Base-by-base conservation (phyloP, 1,139 yeast species). In the Diutina rugosa region DNA sequence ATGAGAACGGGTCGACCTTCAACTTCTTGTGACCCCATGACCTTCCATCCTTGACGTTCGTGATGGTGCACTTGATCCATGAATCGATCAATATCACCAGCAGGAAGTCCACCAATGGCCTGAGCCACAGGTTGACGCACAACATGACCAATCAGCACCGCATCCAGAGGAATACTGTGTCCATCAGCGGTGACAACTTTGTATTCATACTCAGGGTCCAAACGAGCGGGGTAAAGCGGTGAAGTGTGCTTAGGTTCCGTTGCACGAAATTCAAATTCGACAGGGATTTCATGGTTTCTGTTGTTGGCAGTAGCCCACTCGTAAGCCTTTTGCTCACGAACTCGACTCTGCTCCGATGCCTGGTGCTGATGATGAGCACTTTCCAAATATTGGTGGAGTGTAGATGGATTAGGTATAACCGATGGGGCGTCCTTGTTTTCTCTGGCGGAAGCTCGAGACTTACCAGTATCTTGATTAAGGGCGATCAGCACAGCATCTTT, bases 291-390 rank as follows among this genome's bases (percentile, higher is more conserved):
- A 12, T 21, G 30, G 14, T 26, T 18, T n/a, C 46, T n/a, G 1
- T n/a, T 18, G 26, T 44, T 44, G 26, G 26, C 46, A 49, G 64
- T 69, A 56, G 79, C 72, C 80, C 84, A 81, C 56, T 81, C 85
- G 61, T 70, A 80, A 0, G 87, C 84, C 55, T 76, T 74, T 46
- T 72, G 64, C 56, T 78, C 79, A 53, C 82, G 72, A 62, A 79
- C 79, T 55, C 71, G 64, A 47, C 72, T 73, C 57, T 79, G 80
- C 41, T 75, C 77, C 16, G 70, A 72, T 26, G 63, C 56, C 32
- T 74, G 74, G 46, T 62, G 61, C 44, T 72, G 70, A 29, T 67
- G 65, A 57, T 77, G 78, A 1, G 83, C 79, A 10, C 70, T 68
- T 56, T 73, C 68, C 54, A 84, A 69, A 56, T 77, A 81, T 0